phyloP scores from a whole-genome alignment of 2,329 filamentous ascomycete species.

The Calycina marina region DNA sequence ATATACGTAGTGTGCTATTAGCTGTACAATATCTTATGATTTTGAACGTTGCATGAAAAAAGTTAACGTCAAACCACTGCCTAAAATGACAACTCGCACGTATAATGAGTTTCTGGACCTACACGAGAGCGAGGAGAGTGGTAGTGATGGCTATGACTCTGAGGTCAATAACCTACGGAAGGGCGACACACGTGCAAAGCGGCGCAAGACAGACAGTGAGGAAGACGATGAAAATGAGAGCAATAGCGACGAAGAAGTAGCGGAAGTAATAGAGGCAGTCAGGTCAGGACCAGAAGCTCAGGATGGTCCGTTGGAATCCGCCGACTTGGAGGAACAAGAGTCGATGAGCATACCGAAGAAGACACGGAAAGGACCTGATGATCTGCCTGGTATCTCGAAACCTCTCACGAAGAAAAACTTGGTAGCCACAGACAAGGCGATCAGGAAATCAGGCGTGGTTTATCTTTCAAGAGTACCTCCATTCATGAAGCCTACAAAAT shows the following conservation, averaged over 20 bases:
- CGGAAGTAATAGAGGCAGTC: conserved; percentile 20
- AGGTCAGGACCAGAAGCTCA: conserved; percentile 17
- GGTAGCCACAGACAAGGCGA: conserved; percentile 45
- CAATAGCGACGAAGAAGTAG: conserved; percentile 19
- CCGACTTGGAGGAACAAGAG: conserved; percentile 5
- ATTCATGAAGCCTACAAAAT: conserved; percentile 73
- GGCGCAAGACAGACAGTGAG: conserved; percentile 39
- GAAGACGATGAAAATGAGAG: conserved; percentile 27
- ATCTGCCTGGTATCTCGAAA: conserved; percentile 35
- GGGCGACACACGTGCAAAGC: conserved; percentile 46
- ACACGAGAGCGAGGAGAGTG: conserved; percentile 39
- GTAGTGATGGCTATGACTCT: conserved; percentile 44
- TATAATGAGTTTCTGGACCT: conserved; percentile 57
- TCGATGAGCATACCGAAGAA: conserved; percentile 10
- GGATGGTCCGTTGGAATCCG: background rate
- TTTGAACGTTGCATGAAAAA: no score
- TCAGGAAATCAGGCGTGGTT: conserved; percentile 63
- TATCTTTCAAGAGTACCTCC: conserved; percentile 76
- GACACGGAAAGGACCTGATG: conserved; percentile 16
- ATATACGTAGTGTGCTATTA: no score
- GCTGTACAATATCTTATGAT: no score
- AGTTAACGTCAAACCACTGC: no score
- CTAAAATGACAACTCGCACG: conserved; percentile 50
- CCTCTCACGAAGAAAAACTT: conserved; percentile 53
- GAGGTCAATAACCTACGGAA: conserved; percentile 50